Evolutionary conservation across 768 basidiomycete species (phyloP).

Genomic region (Sporobolomyces pararoseus): DNA sequence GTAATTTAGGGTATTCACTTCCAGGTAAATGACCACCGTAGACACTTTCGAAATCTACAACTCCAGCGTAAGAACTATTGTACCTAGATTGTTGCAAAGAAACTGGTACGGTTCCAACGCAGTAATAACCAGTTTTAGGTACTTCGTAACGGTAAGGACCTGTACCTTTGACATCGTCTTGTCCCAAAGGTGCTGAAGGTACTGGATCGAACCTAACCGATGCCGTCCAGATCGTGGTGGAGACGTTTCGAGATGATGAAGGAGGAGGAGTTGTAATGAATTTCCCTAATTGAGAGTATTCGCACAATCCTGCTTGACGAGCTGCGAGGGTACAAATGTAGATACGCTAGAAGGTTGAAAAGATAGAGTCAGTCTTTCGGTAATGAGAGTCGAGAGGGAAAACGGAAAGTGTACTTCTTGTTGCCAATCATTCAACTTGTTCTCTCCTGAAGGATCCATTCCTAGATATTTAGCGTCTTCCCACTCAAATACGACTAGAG

Average conservation of each 20-base stretch:
- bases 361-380: too few species aligned
- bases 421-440: slow-evolving; percentile 42
- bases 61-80: slow-evolving; percentile 48
- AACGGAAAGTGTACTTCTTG: slow-evolving; percentile 44
- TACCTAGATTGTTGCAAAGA: slow-evolving; percentile 59
- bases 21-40: slow-evolving; percentile 86
- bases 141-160: slow-evolving; percentile 79
- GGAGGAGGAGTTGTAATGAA: slow-evolving; percentile 67
- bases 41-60: slow-evolving; percentile 77
- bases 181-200: slow-evolving; percentile 10
- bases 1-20: slow-evolving; percentile 94
- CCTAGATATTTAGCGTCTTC: slow-evolving; percentile 79
- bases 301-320: slow-evolving; percentile 67
- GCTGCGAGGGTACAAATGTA: slow-evolving; percentile 88
- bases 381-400: slow-evolving; percentile 50
- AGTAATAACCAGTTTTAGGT: slow-evolving; percentile 87
- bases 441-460: slow-evolving; percentile 45
- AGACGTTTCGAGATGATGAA: neutral
- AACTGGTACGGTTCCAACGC: slow-evolving; percentile 84
- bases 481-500: slow-evolving; percentile 97
- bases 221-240: slow-evolving; percentile 80
- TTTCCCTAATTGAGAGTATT: slow-evolving; percentile 65
- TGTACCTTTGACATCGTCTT: slow-evolving; percentile 38
- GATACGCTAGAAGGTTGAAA: slow-evolving; percentile 60
- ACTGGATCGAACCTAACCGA: slow-evolving; percentile 61